phyloP scores from a whole-genome alignment of 2,329 filamentous ascomycete species.

The Cladosporium sp. region DNA sequence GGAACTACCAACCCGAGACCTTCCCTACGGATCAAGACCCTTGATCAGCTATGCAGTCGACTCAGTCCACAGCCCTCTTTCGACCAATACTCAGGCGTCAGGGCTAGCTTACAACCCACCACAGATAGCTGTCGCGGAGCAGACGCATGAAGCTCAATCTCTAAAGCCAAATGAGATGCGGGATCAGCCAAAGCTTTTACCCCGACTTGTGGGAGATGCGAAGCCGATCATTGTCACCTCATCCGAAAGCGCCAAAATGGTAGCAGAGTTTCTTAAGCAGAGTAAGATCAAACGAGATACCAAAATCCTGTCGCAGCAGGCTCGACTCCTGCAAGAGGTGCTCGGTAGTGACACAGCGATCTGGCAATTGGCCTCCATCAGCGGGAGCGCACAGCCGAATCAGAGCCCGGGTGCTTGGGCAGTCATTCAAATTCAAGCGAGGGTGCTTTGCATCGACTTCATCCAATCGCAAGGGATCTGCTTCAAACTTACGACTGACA shows the following conservation, averaged over 20 bases:
- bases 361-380: slow-evolving; percentile 4
- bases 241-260: neutral
- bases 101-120: neutral
- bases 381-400: neutral
- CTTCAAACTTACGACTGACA: neutral
- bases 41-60: neutral
- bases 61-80: neutral
- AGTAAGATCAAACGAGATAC: neutral
- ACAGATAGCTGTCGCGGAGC: neutral
- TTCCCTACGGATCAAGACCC: neutral
- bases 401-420: neutral
- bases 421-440: slow-evolving; percentile 3
- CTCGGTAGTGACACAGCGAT: neutral
- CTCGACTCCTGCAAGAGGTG: neutral
- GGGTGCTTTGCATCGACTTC: slow-evolving; percentile 7
- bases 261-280: neutral
- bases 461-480: neutral
- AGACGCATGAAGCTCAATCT: neutral
- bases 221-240: neutral
- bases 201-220: neutral
- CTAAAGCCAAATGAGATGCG: neutral
- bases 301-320: neutral
- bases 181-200: slow-evolving; percentile 1
- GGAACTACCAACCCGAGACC: neutral
- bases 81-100: neutral